Evolutionary conservation across 1,284 basidiomycete genomes (phyloP), one percentile per base, ranked within the genome.

Genomic region (Exobasidium cylindrosporum): DNA sequence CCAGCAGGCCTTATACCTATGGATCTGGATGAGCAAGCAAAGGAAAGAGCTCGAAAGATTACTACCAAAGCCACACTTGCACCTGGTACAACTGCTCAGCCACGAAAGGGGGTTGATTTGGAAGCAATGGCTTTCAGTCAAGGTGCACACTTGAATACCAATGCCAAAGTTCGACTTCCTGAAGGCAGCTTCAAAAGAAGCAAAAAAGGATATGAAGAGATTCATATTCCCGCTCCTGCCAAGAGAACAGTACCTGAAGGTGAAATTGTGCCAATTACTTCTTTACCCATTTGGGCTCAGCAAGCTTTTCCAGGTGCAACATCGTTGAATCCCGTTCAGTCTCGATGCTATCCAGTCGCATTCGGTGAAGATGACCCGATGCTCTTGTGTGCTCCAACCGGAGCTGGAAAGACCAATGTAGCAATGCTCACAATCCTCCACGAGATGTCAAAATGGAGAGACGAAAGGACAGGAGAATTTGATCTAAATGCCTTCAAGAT

Each of bases 341-440:
- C 73, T 10, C 58, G 63, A 14, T 78, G 76, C 61, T 98, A 86
- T 81, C 95, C 95, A 0, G 83, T 93, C 60, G 96, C 95, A 0
- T 97, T 97, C 79, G 92, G 92, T 3, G 69, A 71, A 24, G 93
- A 97, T 72, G 94, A 98, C 71, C 94, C 95, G 0, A 86, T 98
- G 71, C 84, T 99, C 30, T 87, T 98, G 44, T 98, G 96, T 83
- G 96, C 96, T 0, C 96, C 96, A 1, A 98, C 96, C 0, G 96
- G 96, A 82, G 96, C 96, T 3, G 96, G 96, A 70, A 99, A 99
- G 92, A 99, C 96, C 31, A 99, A 99, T 74, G 96, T 97, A 29
- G 96, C 96, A 13, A 92, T 98, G 87, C 85, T 98, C 13, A 77
- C 77, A 56, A 77, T 79, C 28, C 68, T 79, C 47, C 66, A 69